phyloP scores from a whole-genome alignment of 1,139 yeast species.

The Taphrina wiesneri region DNA sequence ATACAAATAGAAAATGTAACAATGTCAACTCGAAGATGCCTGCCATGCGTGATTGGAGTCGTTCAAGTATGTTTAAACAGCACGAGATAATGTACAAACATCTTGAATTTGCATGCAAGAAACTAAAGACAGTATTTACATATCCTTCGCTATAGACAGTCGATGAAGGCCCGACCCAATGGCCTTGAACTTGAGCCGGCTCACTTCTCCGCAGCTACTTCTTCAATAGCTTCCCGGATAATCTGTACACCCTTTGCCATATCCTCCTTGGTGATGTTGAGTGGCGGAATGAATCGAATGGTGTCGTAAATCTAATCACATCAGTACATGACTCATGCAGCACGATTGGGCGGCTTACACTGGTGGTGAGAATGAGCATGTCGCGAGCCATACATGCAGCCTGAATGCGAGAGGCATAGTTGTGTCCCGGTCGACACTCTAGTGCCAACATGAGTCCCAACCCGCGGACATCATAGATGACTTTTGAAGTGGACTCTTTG shows the following conservation, averaged over 20 bases:
- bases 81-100: background rate
- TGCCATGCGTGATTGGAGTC: too few relatives aligned
- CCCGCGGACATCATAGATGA: conserved; percentile 73
- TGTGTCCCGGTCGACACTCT: conserved; percentile 68
- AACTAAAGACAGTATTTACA: too few relatives aligned
- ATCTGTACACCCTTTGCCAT: conserved; percentile 70
- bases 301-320: conserved; percentile 72
- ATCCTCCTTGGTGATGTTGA: conserved; percentile 71
- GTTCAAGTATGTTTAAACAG: too few relatives aligned
- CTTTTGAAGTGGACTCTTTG: conserved; percentile 56
- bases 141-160: too few relatives aligned
- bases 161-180: too few relatives aligned
- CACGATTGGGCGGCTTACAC: background rate
- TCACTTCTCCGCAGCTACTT: conserved; percentile 14
- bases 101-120: background rate
- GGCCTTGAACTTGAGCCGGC: background rate
- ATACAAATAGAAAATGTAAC: background rate
- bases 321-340: background rate
- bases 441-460: conserved; percentile 83
- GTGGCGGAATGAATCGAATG: conserved; percentile 85
- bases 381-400: conserved; percentile 61
- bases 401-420: conserved; percentile 14
- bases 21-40: background rate
- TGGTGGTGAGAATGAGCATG: conserved; percentile 77
- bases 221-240: conserved; percentile 15